Evolutionary conservation across 2,329 filamentous ascomycete species (phyloP).

Genomic region (Elsinoe batatas): DNA sequence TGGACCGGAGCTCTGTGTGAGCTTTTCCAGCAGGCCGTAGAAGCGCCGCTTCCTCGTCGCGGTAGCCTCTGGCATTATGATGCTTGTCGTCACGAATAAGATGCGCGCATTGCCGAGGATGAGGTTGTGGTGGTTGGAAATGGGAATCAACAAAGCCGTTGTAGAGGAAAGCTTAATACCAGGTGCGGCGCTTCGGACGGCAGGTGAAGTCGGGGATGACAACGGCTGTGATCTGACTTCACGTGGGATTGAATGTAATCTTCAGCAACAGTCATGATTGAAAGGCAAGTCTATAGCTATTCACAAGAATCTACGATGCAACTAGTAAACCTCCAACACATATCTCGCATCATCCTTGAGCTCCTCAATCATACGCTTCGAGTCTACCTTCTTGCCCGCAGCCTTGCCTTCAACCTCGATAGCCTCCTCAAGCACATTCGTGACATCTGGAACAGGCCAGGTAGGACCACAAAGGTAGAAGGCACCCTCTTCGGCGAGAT

Average conservation of each 20-base stretch:
- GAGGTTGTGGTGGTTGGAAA: not conserved
- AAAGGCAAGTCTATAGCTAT: not conserved
- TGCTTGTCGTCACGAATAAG: not conserved
- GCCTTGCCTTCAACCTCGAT: constrained; percentile 64
- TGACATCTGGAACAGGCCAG: constrained; percentile 97
- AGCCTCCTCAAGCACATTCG: constrained; percentile 85
- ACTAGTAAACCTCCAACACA: constrained; percentile 90
- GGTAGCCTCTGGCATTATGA: constrained; percentile 42
- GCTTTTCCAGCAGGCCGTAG: constrained; percentile 59
- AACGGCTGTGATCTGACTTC: not conserved
- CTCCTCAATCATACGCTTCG: constrained; percentile 86
- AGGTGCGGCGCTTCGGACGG: not conserved
- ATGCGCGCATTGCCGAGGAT: not conserved
- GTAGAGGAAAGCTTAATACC: not conserved
- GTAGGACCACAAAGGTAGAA: constrained; percentile 98
- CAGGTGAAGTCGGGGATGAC: not conserved
- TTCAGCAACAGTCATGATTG: not conserved
- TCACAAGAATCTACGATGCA: not conserved
- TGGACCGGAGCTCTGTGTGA: constrained; percentile 37
- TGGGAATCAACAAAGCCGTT: constrained; percentile 9
- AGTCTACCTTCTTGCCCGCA: constrained; percentile 69
- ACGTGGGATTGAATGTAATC: not conserved
- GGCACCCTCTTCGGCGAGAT: constrained; percentile 75
- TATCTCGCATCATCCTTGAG: constrained; percentile 92
- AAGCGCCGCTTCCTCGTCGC: constrained; percentile 79